Evolutionary conservation across 2,329 filamentous ascomycete genomes (phyloP).

Genomic region (Triangularia setosa): DNA sequence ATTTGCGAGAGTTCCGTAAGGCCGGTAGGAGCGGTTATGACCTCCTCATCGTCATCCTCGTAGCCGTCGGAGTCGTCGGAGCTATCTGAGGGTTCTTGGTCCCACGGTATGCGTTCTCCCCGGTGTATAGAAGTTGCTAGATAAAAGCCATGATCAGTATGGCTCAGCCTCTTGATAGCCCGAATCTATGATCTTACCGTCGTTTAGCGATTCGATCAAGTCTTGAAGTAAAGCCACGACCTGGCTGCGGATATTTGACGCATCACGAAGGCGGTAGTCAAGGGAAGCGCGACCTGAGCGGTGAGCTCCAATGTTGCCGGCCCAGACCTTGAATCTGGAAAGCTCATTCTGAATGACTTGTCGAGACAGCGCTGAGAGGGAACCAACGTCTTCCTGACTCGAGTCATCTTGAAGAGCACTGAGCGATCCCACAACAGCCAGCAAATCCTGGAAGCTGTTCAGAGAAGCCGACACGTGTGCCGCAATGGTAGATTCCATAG

Average conservation of each 20-base stretch:
- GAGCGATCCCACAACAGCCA: too few species aligned
- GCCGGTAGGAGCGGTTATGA: neutral
- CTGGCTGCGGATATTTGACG: slow-evolving; percentile 20
- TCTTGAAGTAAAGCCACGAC: neutral
- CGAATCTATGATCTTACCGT: slow-evolving; percentile 1
- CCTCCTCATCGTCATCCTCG: neutral
- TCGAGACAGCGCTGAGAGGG: neutral
- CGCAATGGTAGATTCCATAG: too few species aligned
- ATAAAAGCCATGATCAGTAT: neutral
- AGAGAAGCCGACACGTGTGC: too few species aligned
- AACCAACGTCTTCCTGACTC: too few species aligned
- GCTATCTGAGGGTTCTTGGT: neutral
- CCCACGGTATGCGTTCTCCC: slow-evolving; percentile 5
- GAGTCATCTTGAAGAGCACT: too few species aligned
- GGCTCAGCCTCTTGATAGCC: too few species aligned
- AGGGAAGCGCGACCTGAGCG: slow-evolving; percentile 21
- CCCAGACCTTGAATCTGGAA: slow-evolving; percentile 23
- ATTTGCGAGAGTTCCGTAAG: slow-evolving; percentile 10
- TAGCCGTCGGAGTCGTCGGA: neutral
- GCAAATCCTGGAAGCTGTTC: too few species aligned
- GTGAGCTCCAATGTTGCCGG: slow-evolving; percentile 23
- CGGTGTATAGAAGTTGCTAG: slow-evolving; percentile 1
- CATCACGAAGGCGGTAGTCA: slow-evolving; percentile 23
- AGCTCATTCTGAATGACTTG: neutral
- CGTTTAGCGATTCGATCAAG: neutral